Conservation (phyloP, 2,329 filamentous ascomycete genomes). For the Verticillium albo-atrum region DNA sequence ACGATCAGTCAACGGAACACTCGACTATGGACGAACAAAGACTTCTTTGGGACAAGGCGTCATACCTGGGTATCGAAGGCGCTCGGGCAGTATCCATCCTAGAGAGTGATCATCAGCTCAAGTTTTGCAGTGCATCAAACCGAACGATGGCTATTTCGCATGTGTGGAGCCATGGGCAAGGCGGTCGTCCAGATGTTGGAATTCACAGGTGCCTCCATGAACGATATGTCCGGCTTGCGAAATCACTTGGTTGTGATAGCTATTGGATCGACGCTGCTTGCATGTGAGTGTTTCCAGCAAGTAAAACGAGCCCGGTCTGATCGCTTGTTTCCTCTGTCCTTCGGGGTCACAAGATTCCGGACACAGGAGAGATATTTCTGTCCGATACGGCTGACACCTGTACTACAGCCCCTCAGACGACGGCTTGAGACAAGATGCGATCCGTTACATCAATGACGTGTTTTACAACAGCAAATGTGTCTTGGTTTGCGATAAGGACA, state of each 20-base stretch:
- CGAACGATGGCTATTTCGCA: neutral
- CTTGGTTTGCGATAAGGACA: neutral
- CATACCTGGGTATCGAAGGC: neutral
- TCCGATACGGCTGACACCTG: neutral
- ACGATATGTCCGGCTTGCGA: neutral
- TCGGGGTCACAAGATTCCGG: too few species aligned
- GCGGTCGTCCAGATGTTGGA: neutral
- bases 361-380: too few species aligned
- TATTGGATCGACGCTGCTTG: neutral
- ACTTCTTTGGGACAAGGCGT: neutral
- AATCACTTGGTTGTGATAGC: neutral
- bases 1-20: neutral
- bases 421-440: neutral
- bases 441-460: neutral
- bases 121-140: neutral
- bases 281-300: neutral
- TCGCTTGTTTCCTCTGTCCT: neutral
- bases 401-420: neutral
- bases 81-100: neutral
- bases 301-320: neutral
- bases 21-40: neutral
- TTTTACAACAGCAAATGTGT: neutral
- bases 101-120: neutral
- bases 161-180: neutral
- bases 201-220: neutral